Evolutionary conservation across 805 yeast genomes (phyloP).

Genomic region (Yamadazyma olivae): DNA sequence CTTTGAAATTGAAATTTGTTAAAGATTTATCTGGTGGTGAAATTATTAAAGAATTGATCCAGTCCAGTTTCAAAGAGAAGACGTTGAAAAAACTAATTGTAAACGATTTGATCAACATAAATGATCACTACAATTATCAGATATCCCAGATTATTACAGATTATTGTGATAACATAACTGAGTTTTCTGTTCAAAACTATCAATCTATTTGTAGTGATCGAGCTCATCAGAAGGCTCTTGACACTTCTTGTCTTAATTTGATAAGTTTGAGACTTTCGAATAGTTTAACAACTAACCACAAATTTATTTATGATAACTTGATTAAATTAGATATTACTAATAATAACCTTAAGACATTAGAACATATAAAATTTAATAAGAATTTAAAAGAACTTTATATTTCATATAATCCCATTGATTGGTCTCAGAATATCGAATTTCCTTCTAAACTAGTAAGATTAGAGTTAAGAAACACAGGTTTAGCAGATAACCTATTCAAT

Average conservation of each 20-base stretch:
- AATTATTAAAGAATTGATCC: constrained; percentile 3
- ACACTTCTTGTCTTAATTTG: background rate
- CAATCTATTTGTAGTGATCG: background rate
- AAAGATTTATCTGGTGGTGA: constrained; percentile 8
- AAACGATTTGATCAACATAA: constrained; percentile 1
- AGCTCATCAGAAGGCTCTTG: background rate
- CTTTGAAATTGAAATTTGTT: constrained; percentile 5
- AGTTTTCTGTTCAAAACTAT: background rate
- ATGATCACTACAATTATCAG: background rate
- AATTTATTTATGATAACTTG: background rate
- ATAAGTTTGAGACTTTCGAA: constrained; percentile 1
- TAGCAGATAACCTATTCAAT: constrained; percentile 10
- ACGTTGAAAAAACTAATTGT: constrained; percentile 3
- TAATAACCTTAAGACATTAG: constrained; percentile 1
- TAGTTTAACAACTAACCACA: background rate
- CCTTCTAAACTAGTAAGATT: constrained; percentile 12
- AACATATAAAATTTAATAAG: constrained; percentile 6
- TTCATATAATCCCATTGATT: constrained; percentile 19
- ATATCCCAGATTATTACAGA: background rate
- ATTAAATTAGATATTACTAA: constrained; percentile 3
- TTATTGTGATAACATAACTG: constrained; percentile 1
- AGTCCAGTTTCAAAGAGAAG: background rate
- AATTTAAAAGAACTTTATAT: constrained; percentile 11
- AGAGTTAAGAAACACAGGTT: constrained; percentile 14
- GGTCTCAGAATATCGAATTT: constrained; percentile 11